Conservation (phyloP, 306 rosid species). For the Lathyrus aphaca region DNA sequence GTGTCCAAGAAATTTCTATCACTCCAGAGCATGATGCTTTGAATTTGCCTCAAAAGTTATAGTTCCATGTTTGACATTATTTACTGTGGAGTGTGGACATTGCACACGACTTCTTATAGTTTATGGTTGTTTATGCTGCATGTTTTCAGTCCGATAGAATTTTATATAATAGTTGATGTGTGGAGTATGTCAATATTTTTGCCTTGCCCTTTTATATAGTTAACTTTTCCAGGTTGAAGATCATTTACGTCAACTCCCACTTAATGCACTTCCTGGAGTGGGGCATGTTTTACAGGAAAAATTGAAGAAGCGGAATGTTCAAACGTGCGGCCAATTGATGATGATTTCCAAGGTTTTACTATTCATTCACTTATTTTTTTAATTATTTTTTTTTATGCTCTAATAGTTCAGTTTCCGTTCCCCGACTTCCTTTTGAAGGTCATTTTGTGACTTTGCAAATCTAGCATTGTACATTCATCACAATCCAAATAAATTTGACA, state of each 20-base stretch:
- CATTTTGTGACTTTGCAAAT: conserved; percentile 24
- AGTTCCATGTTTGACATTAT: conserved; percentile 19
- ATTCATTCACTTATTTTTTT: conserved; percentile 29
- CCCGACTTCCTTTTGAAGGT: conserved; percentile 19
- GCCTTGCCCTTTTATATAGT: conserved; percentile 26
- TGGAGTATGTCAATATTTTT: conserved; percentile 37
- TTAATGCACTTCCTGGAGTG: conserved; percentile 86
- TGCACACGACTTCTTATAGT: conserved; percentile 14
- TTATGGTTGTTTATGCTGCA: conserved; percentile 17
- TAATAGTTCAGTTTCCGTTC: conserved; percentile 21
- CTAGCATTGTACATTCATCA: not conserved
- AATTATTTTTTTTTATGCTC: conserved; percentile 31
- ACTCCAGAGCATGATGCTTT: conserved; percentile 25
- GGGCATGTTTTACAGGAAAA: conserved; percentile 79
- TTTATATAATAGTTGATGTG: conserved; percentile 24
- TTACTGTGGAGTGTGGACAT: conserved; percentile 12
- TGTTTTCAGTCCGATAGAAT: conserved; percentile 11
- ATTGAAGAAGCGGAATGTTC: conserved; percentile 67
- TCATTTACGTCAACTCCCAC: conserved; percentile 73
- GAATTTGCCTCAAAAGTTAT: conserved; percentile 24
- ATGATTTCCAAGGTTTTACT: conserved; percentile 70
- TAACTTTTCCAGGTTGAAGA: conserved; percentile 66
- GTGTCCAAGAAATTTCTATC: conserved; percentile 15
- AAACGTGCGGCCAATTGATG: conserved; percentile 74
- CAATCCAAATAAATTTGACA: not conserved